These are phyloP conservation scores for Collybia nuda DNA, from an alignment of 768 basidiomycete species.

Conservation along the genomic window DNA sequence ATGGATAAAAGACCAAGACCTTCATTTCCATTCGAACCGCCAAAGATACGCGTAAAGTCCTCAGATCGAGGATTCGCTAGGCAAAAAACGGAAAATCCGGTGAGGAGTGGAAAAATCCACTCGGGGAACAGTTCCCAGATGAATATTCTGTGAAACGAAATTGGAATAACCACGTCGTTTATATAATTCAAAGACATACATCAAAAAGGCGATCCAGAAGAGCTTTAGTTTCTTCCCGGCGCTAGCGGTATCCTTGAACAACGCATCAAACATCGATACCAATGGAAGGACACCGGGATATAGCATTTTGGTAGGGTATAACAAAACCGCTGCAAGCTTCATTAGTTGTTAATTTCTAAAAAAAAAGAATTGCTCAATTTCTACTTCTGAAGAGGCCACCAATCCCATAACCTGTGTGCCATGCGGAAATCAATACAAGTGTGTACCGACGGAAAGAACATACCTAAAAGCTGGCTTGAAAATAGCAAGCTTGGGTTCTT, in stretches of 20 bases:
- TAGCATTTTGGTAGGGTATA: constrained; percentile 56
- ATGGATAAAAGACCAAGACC: constrained; percentile 59
- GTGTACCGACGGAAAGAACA: neutral
- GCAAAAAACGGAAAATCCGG: constrained; percentile 57
- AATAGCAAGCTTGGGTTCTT: constrained; percentile 27
- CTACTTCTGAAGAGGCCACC: constrained; percentile 50
- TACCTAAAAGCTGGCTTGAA: constrained; percentile 33
- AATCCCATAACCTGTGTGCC: constrained; percentile 51
- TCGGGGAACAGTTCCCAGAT: constrained; percentile 50
- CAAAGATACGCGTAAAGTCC: constrained; percentile 59
- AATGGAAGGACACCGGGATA: constrained; percentile 47
- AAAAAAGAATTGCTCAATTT: constrained; percentile 8
- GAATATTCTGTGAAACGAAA: constrained; percentile 36
- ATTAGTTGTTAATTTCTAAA: neutral
- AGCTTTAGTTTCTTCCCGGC: constrained; percentile 42
- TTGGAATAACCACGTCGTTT: too few species aligned
- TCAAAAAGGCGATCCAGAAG: constrained; percentile 46
- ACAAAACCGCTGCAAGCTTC: constrained; percentile 31
- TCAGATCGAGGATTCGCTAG: constrained; percentile 45
- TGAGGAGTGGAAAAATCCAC: constrained; percentile 62
- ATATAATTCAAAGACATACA: constrained; percentile 27
- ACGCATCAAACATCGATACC: constrained; percentile 47
- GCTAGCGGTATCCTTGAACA: constrained; percentile 40
- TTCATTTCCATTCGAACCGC: constrained; percentile 65
- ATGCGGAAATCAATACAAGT: constrained; percentile 10